These are phyloP conservation scores for Metschnikowia kunwiensis DNA, from an alignment of 805 yeast genomes.

Conservation along the genomic window DNA sequence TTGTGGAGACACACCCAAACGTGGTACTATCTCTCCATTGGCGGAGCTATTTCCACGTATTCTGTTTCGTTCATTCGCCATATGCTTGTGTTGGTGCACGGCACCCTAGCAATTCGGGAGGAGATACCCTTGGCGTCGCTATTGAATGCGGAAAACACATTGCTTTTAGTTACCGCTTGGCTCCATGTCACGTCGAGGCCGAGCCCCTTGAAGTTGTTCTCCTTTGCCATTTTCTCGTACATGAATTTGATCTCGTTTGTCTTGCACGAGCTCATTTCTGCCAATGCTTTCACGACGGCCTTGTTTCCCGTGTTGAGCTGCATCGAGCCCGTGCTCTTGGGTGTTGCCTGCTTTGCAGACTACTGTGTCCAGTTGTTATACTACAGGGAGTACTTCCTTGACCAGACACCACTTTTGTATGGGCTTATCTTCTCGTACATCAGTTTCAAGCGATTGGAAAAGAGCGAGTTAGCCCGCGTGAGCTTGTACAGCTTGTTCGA, in stretches of 20 bases:
- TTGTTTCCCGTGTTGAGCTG: slow-evolving; percentile 15
- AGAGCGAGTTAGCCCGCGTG: slow-evolving; percentile 14
- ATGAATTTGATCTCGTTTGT: slow-evolving; percentile 25
- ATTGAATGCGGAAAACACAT: slow-evolving; percentile 30
- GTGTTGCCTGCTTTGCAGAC: slow-evolving; percentile 15
- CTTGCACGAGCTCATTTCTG: slow-evolving; percentile 14
- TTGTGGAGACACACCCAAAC: slow-evolving; percentile 2
- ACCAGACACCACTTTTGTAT: slow-evolving; percentile 12
- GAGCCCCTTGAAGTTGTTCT: slow-evolving; percentile 22
- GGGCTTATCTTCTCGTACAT: slow-evolving; percentile 16
- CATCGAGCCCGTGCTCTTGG: slow-evolving; percentile 17
- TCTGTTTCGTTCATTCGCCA: slow-evolving; percentile 14
- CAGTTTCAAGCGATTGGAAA: slow-evolving; percentile 16
- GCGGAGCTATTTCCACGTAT: slow-evolving; percentile 16
- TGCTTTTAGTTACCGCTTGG: slow-evolving; percentile 23
- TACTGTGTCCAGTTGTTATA: slow-evolving; percentile 13
- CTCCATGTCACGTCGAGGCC: slow-evolving; percentile 21
- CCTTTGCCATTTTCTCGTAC: slow-evolving; percentile 28
- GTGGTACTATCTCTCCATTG: slow-evolving; percentile 13
- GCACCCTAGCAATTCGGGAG: slow-evolving; percentile 4
- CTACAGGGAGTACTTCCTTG: slow-evolving; percentile 10
- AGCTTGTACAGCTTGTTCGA: slow-evolving; percentile 14
- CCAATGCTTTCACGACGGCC: slow-evolving; percentile 13
- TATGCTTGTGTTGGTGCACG: slow-evolving; percentile 9
- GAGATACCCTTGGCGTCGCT: slow-evolving; percentile 21